A percentile compares a stretch with the other conserved stretches of the same genome.
phyloP scores from a whole-genome alignment of 345 rosid species.

The Carallia brachiata region DNA sequence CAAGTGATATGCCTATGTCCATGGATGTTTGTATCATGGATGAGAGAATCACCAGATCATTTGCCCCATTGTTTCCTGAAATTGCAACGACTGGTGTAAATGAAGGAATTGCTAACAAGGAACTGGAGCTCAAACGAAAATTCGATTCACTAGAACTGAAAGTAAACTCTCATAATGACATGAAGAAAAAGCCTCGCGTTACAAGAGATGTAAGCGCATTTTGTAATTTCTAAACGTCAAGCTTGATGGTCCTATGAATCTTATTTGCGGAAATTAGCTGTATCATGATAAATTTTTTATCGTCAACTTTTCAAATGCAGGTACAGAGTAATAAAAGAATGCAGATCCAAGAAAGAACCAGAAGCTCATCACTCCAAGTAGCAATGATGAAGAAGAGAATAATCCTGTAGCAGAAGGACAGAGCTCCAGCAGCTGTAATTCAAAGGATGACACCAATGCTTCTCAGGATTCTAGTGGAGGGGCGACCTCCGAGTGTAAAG shows the following conservation, averaged over 20 bases:
- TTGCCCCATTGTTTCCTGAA: slow-evolving; percentile 16
- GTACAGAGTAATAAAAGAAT: slow-evolving; percentile 28
- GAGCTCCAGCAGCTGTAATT: slow-evolving; percentile 50
- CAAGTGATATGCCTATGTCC: slow-evolving; percentile 19
- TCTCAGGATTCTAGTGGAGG: slow-evolving; percentile 40
- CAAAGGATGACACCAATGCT: slow-evolving; percentile 55
- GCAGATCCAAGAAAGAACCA: slow-evolving; percentile 41
- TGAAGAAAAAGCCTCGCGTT: slow-evolving; percentile 38
- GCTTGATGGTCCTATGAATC: neutral
- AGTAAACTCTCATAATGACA: slow-evolving; percentile 20
- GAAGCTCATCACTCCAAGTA: slow-evolving; percentile 27
- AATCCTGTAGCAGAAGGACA: slow-evolving; percentile 49
- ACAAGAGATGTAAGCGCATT: slow-evolving; percentile 39
- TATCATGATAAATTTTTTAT: neutral
- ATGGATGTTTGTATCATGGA: slow-evolving; percentile 31
- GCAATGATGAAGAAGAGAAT: slow-evolving; percentile 34
- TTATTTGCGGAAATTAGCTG: too few relatives aligned
- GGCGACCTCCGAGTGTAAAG: slow-evolving; percentile 24
- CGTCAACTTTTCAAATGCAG: slow-evolving; percentile 12
- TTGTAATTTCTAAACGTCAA: neutral
- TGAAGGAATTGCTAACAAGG: slow-evolving; percentile 20
- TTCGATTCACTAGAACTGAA: slow-evolving; percentile 20
- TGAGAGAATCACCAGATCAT: slow-evolving; percentile 16
- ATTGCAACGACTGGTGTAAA: slow-evolving; percentile 15
- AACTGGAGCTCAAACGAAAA: slow-evolving; percentile 41